phyloP scores from a whole-genome alignment of 2,329 filamentous ascomycete genomes.

The Monosporascus sp. region DNA sequence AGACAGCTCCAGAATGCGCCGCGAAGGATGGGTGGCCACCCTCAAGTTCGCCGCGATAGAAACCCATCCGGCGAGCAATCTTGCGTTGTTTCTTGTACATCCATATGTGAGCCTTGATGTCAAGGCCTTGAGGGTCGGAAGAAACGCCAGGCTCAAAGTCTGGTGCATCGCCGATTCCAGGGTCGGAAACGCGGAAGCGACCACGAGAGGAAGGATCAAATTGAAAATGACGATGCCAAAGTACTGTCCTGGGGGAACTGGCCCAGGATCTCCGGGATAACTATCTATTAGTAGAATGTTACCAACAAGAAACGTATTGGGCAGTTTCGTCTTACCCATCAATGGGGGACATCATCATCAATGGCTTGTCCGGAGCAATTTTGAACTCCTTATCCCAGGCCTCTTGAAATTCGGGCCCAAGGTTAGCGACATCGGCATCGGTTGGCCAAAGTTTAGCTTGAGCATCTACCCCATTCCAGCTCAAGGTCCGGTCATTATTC shows the following conservation, averaged over 20 bases:
- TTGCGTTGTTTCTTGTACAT: constrained; percentile 60
- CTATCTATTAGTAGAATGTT: constrained; percentile 5
- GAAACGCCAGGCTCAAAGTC: constrained; percentile 56
- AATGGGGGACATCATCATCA: constrained; percentile 39
- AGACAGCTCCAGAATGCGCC: constrained; percentile 32
- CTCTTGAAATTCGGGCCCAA: constrained; percentile 48
- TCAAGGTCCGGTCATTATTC: constrained; percentile 44
- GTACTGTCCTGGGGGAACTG: constrained; percentile 41
- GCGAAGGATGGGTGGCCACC: constrained; percentile 40
- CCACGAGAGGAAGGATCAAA: constrained; percentile 57
- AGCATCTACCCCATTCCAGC: constrained; percentile 56
- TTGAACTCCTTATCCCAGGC: constrained; percentile 54
- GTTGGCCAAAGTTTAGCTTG: constrained; percentile 46
- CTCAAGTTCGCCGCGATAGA: constrained; percentile 42
- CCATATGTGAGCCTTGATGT: constrained; percentile 55
- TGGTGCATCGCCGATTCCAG: constrained; percentile 33
- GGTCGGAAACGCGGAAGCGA: constrained; percentile 52
- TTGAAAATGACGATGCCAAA: constrained; percentile 49
- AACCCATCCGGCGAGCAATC: constrained; percentile 49
- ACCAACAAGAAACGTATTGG: background rate
- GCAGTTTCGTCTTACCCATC: constrained; percentile 24
- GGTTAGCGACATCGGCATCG: constrained; percentile 29
- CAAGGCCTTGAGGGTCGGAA: constrained; percentile 42
- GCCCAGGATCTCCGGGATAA: constrained; percentile 38
- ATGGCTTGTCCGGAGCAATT: constrained; percentile 35